Evolutionary conservation across 176 grass and related monocot genomes (phyloP).

Genomic region (Rhynchospora tenuis): DNA sequence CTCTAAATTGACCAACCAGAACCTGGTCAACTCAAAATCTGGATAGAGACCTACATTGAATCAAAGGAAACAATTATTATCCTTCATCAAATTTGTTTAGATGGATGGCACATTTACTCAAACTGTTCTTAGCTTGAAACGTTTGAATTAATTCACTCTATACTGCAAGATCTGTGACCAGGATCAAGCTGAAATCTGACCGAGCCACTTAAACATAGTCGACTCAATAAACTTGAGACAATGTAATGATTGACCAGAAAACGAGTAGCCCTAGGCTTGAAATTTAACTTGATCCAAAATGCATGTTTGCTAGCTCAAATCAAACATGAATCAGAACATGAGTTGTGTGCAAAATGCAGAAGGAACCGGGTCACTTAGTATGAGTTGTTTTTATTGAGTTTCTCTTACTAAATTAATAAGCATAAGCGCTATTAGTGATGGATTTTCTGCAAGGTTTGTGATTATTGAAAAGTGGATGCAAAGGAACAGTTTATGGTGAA

Average conservation of each 20-base stretch:
- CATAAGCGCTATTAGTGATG: neutral
- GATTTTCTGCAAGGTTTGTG: neutral
- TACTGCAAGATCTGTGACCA: neutral
- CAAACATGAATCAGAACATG: constrained; percentile 1
- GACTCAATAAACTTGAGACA: neutral
- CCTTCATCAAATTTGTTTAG: neutral
- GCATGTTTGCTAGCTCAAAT: neutral
- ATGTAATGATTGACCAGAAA: neutral
- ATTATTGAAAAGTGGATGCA: neutral
- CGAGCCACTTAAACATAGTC: neutral
- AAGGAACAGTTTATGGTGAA: neutral
- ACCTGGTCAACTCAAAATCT: neutral
- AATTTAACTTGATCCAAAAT: neutral
- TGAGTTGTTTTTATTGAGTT: neutral
- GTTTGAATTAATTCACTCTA: neutral
- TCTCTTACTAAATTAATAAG: neutral
- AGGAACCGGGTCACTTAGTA: neutral
- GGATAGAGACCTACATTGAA: neutral
- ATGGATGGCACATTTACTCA: neutral
- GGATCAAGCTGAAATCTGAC: neutral
- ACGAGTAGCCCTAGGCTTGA: neutral
- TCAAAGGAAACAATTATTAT: neutral
- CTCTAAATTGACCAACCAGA: neutral
- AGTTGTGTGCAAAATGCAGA: neutral
- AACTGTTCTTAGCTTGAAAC: neutral